Base-by-base conservation (phyloP, 441 rosid genomes). In the Jatropha multifida region DNA sequence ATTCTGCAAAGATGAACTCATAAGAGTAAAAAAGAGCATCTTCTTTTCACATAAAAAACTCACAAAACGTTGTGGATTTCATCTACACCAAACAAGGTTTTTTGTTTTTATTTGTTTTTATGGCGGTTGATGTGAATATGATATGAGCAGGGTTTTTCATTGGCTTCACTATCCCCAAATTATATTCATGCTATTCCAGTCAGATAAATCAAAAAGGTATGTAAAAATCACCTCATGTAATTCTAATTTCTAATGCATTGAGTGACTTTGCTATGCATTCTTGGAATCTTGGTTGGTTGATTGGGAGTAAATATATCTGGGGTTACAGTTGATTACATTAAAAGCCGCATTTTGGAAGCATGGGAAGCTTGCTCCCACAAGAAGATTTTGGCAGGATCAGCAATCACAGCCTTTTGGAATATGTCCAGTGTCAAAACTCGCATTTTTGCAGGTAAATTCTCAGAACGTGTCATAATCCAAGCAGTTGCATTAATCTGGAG, bases 341-440 rank as follows among this genome's bases (percentile, higher is more conserved):
- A 82, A 79, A 55, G 71, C 78, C 71, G 86, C 67, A 69, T 87
- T 44, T 69, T 82, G 73, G 94, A 89, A 79, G 83, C 91, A 18
- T 93, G 97, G 98, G 88, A 84, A 76, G 82, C 83, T 65, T 91
- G 97, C 83, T 86, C 98, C 80, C 97, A 88, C 83, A 93, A 92
- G 87, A 95, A 95, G 87, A 64, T 92, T 23, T 87, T 93, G 3
- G 90, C 90, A 72, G 92, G 92, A 72, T 90, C 95, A 41, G 91
- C 90, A n/a, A 78, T 82, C 76, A 88, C 92, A 63, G 95, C 91
- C 23, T 96, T 93, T 76, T 96, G 99, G 99, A 90, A 92, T 77
- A 78, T 96, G 40, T 88, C 98, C 40, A 79, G 88, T 38, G 65
- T 90, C 72, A 95, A 85, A 84, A 90, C 94, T 63, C 94, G 99